phyloP scores from a whole-genome alignment of 306 rosid species.

The Cucumis sativus region Cucumber_9930_V3 NC_026657.2:13681001-13681500 shows the following conservation, averaged over 20 bases:
- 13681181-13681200: background rate
- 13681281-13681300: constrained; percentile 34
- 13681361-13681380: too few species aligned
- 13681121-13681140: too few species aligned
- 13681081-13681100: too few species aligned
- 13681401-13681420: background rate
- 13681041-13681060: too few species aligned
- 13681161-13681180: too few species aligned
- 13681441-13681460: background rate
- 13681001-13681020: background rate
- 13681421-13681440: background rate
- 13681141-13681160: too few species aligned
- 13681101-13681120: too few species aligned
- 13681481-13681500: constrained; percentile 64
- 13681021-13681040: background rate
- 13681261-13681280: constrained; percentile 26
- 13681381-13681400: too few species aligned
- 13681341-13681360: too few species aligned
- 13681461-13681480: background rate
- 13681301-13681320: constrained; percentile 51
- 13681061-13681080: too few species aligned
- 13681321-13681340: too few species aligned
- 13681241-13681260: constrained; percentile 27
- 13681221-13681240: constrained; percentile 40
- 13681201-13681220: constrained; percentile 34